A percentile compares a stretch with the other conserved stretches of the same genome.
phyloP scores from a whole-genome alignment of 2,329 filamentous ascomycete genomes.

The Esteya vermicola region DNA sequence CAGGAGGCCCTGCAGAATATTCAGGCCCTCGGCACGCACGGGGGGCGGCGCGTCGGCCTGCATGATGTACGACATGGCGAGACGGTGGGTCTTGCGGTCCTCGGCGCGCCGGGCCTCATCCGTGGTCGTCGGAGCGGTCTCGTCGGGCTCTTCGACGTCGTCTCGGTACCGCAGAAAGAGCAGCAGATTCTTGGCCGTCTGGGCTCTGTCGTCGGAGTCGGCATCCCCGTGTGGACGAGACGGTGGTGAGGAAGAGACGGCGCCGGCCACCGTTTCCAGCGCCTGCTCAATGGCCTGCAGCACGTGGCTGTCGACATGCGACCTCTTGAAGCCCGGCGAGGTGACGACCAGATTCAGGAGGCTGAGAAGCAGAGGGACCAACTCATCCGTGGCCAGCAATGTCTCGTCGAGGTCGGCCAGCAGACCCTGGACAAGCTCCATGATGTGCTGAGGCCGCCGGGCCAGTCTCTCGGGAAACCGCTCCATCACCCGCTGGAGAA shows the following conservation, averaged over 20 bases:
- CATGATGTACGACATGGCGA: constrained; percentile 51
- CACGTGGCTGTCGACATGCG: constrained; percentile 25
- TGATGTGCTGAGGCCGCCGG: constrained; percentile 46
- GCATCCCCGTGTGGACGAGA: too few relatives aligned
- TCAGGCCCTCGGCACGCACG: constrained; percentile 51
- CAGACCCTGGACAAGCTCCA: constrained; percentile 49
- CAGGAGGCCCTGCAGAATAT: constrained; percentile 45
- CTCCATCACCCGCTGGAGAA: constrained; percentile 52
- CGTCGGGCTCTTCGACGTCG: constrained; percentile 30
- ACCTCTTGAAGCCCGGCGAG: constrained; percentile 38
- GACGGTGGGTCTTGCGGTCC: constrained; percentile 45
- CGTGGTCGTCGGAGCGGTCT: constrained; percentile 11
- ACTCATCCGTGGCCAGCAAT: constrained; percentile 32
- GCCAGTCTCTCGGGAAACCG: constrained; percentile 49
- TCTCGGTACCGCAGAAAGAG: constrained; percentile 42
- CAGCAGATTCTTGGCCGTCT: constrained; percentile 40
- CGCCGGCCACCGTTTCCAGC: constrained; percentile 27
- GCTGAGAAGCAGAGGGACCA: constrained; percentile 40
- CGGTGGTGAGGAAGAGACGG: too few relatives aligned
- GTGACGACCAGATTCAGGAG: constrained; percentile 47
- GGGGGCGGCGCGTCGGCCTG: constrained; percentile 48
- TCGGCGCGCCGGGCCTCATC: constrained; percentile 36
- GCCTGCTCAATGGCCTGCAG: constrained; percentile 33
- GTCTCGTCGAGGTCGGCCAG: constrained; percentile 29
- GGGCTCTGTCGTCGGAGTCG: constrained; percentile 19